Percentiles rank a stretch among this genome's conserved stretches.
Evolutionary conservation across 2,329 filamentous ascomycete genomes (phyloP).

Genomic region (Stagonosporopsis tanaceti): DNA sequence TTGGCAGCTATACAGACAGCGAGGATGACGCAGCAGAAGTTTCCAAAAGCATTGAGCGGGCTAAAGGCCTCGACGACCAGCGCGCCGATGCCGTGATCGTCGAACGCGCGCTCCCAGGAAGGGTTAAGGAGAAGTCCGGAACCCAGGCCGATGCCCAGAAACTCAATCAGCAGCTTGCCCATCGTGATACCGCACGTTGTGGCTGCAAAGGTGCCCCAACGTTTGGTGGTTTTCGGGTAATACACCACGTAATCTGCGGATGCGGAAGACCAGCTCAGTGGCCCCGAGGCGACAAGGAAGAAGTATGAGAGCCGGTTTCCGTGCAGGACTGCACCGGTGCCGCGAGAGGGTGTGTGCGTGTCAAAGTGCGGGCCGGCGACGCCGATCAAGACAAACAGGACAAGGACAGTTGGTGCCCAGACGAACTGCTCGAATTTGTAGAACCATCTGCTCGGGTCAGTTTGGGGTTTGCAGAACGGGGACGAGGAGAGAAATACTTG

Average conservation of each 20-base stretch:
- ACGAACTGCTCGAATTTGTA: conserved; percentile 38
- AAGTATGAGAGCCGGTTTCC: conserved; percentile 72
- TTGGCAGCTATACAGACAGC: conserved; percentile 73
- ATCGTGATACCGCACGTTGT: conserved; percentile 63
- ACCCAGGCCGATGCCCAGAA: conserved; percentile 68
- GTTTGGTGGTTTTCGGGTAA: conserved; percentile 62
- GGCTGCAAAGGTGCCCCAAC: conserved; percentile 61
- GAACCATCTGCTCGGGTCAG: conserved; percentile 22
- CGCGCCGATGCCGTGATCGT: conserved; percentile 63
- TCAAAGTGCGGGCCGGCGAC: conserved; percentile 59
- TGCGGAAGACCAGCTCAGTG: conserved; percentile 66
- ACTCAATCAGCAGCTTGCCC: conserved; percentile 66
- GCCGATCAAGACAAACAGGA: conserved; percentile 39
- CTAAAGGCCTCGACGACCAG: conserved; percentile 67
- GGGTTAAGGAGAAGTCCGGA: conserved; percentile 62
- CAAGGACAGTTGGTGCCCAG: conserved; percentile 36
- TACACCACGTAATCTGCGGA: conserved; percentile 73
- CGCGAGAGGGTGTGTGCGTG: conserved; percentile 56
- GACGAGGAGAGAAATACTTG: background rate
- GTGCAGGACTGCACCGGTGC: conserved; percentile 58
- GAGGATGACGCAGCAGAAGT: conserved; percentile 73
- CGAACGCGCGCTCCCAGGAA: conserved; percentile 64
- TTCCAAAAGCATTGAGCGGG: conserved; percentile 70
- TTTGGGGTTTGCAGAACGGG: background rate
- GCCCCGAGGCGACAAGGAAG: conserved; percentile 69